Conservation (phyloP, 2,329 filamentous ascomycete species). For the Claviceps monticola region DNA sequence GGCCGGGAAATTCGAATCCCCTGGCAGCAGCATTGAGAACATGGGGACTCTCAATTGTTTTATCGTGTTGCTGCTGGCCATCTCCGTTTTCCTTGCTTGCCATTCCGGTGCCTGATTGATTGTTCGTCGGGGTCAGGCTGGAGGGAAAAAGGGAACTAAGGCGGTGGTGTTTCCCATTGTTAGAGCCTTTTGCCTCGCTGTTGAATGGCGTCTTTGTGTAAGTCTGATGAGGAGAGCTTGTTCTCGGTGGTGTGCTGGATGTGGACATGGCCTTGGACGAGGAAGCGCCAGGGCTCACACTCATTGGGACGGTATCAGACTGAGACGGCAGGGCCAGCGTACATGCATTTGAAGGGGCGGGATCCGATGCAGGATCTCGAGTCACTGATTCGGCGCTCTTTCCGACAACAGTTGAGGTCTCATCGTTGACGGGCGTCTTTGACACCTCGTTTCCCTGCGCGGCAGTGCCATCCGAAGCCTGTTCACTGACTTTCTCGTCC, state of each 20-base stretch:
- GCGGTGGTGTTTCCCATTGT: background rate
- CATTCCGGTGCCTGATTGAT: background rate
- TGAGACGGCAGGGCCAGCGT: background rate
- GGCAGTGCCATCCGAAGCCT: conserved; percentile 21
- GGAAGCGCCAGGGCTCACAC: background rate
- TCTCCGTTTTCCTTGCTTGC: background rate
- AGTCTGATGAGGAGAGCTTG: background rate
- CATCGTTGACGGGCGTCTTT: background rate
- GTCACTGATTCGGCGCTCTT: background rate
- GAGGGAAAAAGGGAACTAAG: background rate
- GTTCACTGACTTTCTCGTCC: conserved; percentile 17
- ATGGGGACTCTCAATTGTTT: background rate
- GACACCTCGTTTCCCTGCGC: conserved; percentile 11
- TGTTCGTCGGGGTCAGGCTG: background rate
- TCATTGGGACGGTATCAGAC: background rate
- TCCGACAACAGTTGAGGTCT: background rate
- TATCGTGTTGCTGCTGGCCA: background rate
- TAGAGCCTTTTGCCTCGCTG: background rate
- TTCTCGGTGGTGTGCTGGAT: conserved; percentile 1
- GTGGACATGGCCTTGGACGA: conserved; percentile 3
- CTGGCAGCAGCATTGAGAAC: background rate
- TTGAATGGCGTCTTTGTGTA: background rate
- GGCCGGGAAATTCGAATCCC: background rate
- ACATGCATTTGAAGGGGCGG: background rate
- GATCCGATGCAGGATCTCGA: background rate